These are phyloP conservation scores for Mortierella sp. DNA, from an alignment of 371 early-diverging fungal species.

Conservation along the genomic window DNA sequence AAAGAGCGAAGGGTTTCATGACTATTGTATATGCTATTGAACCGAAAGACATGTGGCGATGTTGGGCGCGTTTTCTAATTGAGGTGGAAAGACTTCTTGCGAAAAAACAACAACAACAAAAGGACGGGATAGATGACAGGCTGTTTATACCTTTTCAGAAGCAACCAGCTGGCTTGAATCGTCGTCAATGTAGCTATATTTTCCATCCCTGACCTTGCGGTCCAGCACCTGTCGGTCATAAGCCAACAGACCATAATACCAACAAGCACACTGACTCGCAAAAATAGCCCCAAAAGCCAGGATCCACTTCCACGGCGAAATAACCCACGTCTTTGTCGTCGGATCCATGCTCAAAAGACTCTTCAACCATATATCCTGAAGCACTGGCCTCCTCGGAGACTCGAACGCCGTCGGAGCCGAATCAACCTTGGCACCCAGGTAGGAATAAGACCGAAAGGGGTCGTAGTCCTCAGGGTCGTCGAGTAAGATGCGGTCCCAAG, in stretches of 20 bases:
- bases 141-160: background rate
- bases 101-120: background rate
- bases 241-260: background rate
- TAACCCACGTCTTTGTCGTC: background rate
- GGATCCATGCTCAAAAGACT: background rate
- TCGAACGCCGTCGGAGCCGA: background rate
- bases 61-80: background rate
- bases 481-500: conserved; percentile 23
- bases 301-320: background rate
- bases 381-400: background rate
- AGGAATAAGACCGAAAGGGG: too few species aligned
- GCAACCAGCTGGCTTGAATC: background rate
- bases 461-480: background rate
- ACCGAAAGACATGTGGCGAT: background rate
- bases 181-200: too few species aligned
- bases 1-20: background rate
- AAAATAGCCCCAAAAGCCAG: background rate
- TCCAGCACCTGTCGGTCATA: background rate
- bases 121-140: background rate
- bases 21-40: background rate
- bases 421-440: too few species aligned
- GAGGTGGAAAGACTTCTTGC: background rate
- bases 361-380: background rate
- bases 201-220: background rate
- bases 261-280: background rate